Evolutionary conservation across 2,329 filamentous ascomycete genomes (phyloP).

Genomic region (Raffaelea deltoideospora): DNA sequence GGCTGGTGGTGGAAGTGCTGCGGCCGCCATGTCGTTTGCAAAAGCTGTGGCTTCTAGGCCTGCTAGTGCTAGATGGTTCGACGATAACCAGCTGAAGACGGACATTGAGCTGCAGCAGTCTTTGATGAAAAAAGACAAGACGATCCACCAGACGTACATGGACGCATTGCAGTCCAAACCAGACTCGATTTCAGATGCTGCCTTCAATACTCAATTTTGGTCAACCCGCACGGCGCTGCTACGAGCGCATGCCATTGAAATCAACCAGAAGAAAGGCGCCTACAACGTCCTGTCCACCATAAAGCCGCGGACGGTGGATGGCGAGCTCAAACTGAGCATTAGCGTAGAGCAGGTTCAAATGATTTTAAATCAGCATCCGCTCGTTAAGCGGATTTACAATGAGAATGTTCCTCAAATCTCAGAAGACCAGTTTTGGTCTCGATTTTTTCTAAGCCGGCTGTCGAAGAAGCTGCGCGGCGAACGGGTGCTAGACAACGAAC

Average conservation of each 20-base stretch:
- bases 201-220: slow-evolving; percentile 92
- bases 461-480: slow-evolving; percentile 88
- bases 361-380: slow-evolving; percentile 83
- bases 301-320: slow-evolving; percentile 63
- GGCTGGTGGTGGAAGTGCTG: slow-evolving; percentile 25
- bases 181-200: slow-evolving; percentile 60
- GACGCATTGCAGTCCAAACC: slow-evolving; percentile 74
- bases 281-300: slow-evolving; percentile 91
- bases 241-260: slow-evolving; percentile 80
- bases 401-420: slow-evolving; percentile 74
- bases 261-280: slow-evolving; percentile 68
- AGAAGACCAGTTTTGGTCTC: slow-evolving; percentile 77
- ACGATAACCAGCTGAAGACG: slow-evolving; percentile 60
- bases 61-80: slow-evolving; percentile 54
- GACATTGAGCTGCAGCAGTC: slow-evolving; percentile 79
- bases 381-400: slow-evolving; percentile 82
- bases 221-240: slow-evolving; percentile 73
- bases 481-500: slow-evolving; percentile 63
- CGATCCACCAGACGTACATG: slow-evolving; percentile 70
- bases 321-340: slow-evolving; percentile 59
- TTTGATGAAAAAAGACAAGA: slow-evolving; percentile 64
- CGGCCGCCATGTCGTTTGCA: slow-evolving; percentile 64
- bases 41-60: slow-evolving; percentile 45
- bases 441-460: slow-evolving; percentile 82
- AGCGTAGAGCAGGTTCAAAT: slow-evolving; percentile 84